These are phyloP conservation scores for Boletus mariae DNA, from an alignment of 1,284 basidiomycete genomes.

Conservation along the genomic window DNA sequence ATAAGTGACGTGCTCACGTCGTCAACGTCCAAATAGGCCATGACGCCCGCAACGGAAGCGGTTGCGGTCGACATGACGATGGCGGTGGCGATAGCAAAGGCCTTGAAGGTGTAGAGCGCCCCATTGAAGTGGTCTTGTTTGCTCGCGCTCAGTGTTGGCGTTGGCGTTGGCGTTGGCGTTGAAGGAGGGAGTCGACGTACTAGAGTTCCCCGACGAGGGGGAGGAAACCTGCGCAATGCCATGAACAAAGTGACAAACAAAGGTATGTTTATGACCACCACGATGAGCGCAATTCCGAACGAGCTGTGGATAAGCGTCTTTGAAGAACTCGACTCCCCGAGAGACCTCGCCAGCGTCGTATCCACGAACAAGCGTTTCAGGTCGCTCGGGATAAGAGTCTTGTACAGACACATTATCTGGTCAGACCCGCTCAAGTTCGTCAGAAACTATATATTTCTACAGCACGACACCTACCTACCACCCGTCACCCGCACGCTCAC, in stretches of 20 bases:
- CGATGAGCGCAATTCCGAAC: slow-evolving; percentile 20
- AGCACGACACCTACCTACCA: slow-evolving; percentile 4
- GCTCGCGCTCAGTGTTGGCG: no score
- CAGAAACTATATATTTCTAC: slow-evolving; percentile 16
- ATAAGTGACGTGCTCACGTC: slow-evolving; percentile 31
- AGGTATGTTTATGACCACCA: not conserved
- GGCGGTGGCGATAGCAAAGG: slow-evolving; percentile 45
- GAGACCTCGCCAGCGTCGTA: slow-evolving; percentile 34
- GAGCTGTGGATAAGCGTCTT: slow-evolving; percentile 29
- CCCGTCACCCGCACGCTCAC: slow-evolving; percentile 21
- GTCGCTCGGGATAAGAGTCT: slow-evolving; percentile 29
- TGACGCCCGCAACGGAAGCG: slow-evolving; percentile 37
- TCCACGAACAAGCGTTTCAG: slow-evolving; percentile 33
- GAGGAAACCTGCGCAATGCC: not conserved
- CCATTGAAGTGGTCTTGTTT: slow-evolving; percentile 36
- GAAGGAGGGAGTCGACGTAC: not conserved
- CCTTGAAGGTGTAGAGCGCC: slow-evolving; percentile 41
- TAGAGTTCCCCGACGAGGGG: not conserved
- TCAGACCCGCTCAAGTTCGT: slow-evolving; percentile 27
- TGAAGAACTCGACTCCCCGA: slow-evolving; percentile 27
- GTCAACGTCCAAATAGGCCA: slow-evolving; percentile 38
- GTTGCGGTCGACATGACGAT: slow-evolving; percentile 35
- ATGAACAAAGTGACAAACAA: not conserved
- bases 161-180: not conserved
- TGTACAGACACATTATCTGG: slow-evolving; percentile 40